Evolutionary conservation across 331 rosid species (phyloP), one percentile per base, ranked within the genome.

Genomic region (Spiraea crenata): DNA sequence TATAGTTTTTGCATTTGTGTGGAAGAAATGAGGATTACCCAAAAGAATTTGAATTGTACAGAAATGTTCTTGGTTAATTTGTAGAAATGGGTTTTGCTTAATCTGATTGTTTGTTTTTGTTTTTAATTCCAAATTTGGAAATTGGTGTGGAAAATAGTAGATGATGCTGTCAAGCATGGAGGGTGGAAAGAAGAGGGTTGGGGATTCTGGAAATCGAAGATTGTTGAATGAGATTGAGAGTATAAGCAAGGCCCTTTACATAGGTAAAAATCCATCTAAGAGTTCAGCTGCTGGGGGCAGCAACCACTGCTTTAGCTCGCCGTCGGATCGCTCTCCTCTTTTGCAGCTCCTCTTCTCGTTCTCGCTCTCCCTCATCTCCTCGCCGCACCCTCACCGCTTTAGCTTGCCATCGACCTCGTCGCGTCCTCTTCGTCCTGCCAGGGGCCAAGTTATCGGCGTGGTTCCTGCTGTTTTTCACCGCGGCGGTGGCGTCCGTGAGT

Each of bases 221-320:
- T 78, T 93, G 89, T 81, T 91, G 67, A 85, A 82, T 77, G 99
- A 95, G 84, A 86, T 95, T 69, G 99, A 87, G 68, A 80, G 90
- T 76, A 83, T 95, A 47, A 89, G 86, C 73, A 95, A 89, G 72
- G 95, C 95, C 51, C 62, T 95, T 57, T 86, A 86, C 52, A 52
- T 76, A 72, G 97, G 86, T 3, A 86, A 73, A 81, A 78, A 67
- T 9, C 67, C 79, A 12, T 72, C 78, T 7, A 83, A 78, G 79
- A 87, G 76, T 77, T 79, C 79, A 65, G 55, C 66, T 48, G 44
- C 88, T 60, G 47, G 40, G 0, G 73, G 57, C 20, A 82, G 60
- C 75, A 62, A 79, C 57, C 65, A 80, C n/a, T n/a, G n/a, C n/a
- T n/a, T n/a, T n/a, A n/a, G n/a, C n/a, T n/a, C n/a, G n/a, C n/a